Percentiles rank a stretch among this genome's conserved stretches.
Conservation (phyloP, 805 yeast genomes). For the Zygosaccharomyces lentus region DNA sequence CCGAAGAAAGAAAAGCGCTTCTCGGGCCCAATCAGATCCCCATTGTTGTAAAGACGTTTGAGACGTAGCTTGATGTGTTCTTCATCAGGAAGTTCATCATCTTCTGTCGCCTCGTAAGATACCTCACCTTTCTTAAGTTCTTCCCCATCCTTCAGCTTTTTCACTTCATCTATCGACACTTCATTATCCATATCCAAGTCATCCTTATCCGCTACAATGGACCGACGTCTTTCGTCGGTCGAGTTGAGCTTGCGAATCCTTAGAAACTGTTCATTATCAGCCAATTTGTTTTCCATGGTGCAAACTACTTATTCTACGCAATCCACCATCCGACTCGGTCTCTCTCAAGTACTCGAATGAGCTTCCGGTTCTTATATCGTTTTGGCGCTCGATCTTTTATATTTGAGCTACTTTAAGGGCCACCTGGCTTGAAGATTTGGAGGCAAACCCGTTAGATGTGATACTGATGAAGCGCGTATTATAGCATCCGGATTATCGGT, state of each 20-base stretch:
- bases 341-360: not conserved
- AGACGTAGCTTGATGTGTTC: constrained; percentile 15
- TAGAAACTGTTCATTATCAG: constrained; percentile 25
- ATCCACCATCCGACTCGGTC: not conserved
- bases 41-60: constrained; percentile 20
- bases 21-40: constrained; percentile 22
- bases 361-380: not conserved
- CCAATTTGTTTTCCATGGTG: constrained; percentile 20
- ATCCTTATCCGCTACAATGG: constrained; percentile 12
- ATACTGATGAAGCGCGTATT: not conserved
- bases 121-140: constrained; percentile 9
- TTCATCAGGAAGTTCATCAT: not conserved
- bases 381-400: not conserved
- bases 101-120: not conserved
- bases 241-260: constrained; percentile 27
- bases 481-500: not conserved
- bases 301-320: not conserved
- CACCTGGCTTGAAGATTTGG: not conserved
- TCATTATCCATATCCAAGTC: constrained; percentile 2
- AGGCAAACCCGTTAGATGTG: not conserved
- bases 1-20: constrained; percentile 43
- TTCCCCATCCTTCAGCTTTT: not conserved
- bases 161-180: not conserved
- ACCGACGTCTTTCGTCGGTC: constrained; percentile 16
- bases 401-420: not conserved